phyloP scores from a whole-genome alignment of 495 filamentous ascomycete species.

The Neurospora sp. region DNA sequence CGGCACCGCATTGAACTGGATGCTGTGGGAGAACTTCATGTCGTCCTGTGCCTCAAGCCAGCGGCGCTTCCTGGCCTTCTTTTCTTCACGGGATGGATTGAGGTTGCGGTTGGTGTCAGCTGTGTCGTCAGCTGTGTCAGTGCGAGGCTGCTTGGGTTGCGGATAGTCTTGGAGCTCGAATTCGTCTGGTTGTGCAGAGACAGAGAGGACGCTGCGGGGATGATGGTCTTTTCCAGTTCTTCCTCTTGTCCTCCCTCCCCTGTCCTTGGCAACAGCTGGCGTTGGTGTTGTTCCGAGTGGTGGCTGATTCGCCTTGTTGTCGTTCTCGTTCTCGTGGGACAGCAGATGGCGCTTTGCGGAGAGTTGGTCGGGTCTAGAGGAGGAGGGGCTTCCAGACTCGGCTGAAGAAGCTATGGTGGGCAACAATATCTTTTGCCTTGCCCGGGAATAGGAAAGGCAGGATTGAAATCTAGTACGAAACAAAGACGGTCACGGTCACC shows the following conservation, averaged over 20 bases:
- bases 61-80: constrained; percentile 39
- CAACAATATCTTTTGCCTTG: constrained; percentile 8
- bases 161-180: constrained; percentile 30
- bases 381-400: constrained; percentile 27
- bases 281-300: not conserved
- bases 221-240: not conserved
- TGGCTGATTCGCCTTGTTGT: constrained; percentile 3
- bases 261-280: not conserved
- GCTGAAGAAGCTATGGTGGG: constrained; percentile 29
- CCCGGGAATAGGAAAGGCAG: not conserved
- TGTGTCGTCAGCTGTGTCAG: not conserved
- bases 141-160: not conserved
- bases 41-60: constrained; percentile 59
- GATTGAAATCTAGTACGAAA: not conserved
- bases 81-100: constrained; percentile 10
- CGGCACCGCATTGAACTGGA: constrained; percentile 98
- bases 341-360: constrained; percentile 13
- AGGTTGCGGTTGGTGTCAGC: not conserved
- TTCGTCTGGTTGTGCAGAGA: constrained; percentile 6
- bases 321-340: constrained; percentile 10
- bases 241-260: not conserved
- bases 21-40: constrained; percentile 99
- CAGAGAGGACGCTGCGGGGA: not conserved
- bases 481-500: not conserved
- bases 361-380: constrained; percentile 17